Evolutionary conservation across 495 filamentous ascomycete species (phyloP), one percentile per base, ranked within the genome.

Genomic region (Baudoinia panamericana): DNA sequence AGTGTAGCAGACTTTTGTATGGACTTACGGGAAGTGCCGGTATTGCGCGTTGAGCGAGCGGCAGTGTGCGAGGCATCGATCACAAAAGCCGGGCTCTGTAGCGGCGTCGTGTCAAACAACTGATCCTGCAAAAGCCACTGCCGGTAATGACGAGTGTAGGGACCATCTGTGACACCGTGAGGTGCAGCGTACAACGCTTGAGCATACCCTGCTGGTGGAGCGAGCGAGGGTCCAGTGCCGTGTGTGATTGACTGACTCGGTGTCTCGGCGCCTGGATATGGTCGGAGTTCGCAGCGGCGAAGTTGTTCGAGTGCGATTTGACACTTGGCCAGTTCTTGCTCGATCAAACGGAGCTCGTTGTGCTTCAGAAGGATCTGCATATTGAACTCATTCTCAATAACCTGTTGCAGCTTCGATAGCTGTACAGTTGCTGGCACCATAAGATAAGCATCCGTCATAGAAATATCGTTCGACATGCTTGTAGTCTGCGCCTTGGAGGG

Each of bases 311-410:
- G 70, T n/a, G 86, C 82, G 50, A 86, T 66, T 67, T 95, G 86
- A 51, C 87, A 94, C 67, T 93, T 94, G 50, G 84, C 86, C 45
- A 96, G 73, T 60, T 96, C 87, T 61, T 94, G 86, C 57, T 96
- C 84, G 60, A 97, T 93, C 42, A 93, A 68, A 12, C 85, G 82
- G 19, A 95, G 63, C 63, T 97, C 90, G 48, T 87, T 74, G 56
- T 97, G 90, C 66, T 95, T 97, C 50, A 93, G 62, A 40, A 95
- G 64, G 29, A 96, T 87, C 62, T 96, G 85, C 43, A 92, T 73
- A 51, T 82, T 79, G 59, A 97, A 76, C 60, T 95, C 83, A 28
- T 80, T 71, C 51, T 85, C 78, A 51, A 95, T 78, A 7, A 69
- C 75, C 28, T 90, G 76, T 49, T 73, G 77, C 39, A 84, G 64